phyloP scores from a whole-genome alignment of 78 protist genomes.

The Polysphondylium violaceum region DNA sequence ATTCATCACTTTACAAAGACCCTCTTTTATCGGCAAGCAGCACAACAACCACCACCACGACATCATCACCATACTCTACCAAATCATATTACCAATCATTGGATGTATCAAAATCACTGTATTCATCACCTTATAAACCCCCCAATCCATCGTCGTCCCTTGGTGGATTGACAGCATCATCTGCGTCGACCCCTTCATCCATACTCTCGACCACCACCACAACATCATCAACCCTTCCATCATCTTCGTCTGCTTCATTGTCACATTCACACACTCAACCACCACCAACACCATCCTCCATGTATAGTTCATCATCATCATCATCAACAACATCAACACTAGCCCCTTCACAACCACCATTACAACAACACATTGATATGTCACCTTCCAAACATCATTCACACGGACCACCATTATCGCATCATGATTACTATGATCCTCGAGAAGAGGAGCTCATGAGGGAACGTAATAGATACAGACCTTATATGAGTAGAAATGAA shows the following conservation, averaged over 20 bases:
- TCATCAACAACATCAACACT: background rate
- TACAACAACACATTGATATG: constrained; percentile 23
- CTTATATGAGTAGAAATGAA: constrained; percentile 13
- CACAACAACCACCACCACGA: constrained; percentile 8
- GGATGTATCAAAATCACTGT: constrained; percentile 19
- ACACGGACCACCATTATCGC: too few species aligned
- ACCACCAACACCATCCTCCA: constrained; percentile 9
- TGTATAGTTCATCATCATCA: too few species aligned
- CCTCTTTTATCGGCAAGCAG: background rate
- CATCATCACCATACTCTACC: background rate
- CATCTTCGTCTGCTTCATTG: background rate
- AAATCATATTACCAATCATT: constrained; percentile 15
- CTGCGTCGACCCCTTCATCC: background rate
- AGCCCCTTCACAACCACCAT: constrained; percentile 12
- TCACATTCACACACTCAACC: background rate
- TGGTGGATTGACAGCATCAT: background rate
- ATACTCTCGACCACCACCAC: background rate
- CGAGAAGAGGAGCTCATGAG: background rate
- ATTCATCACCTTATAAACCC: background rate
- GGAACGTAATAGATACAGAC: constrained; percentile 7
- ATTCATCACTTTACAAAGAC: background rate
- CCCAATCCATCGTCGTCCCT: background rate
- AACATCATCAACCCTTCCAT: background rate
- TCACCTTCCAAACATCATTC: too few species aligned
- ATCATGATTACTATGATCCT: background rate